Base-by-base conservation (phyloP, 768 basidiomycete species). In the Naganishia antarctica region DNA sequence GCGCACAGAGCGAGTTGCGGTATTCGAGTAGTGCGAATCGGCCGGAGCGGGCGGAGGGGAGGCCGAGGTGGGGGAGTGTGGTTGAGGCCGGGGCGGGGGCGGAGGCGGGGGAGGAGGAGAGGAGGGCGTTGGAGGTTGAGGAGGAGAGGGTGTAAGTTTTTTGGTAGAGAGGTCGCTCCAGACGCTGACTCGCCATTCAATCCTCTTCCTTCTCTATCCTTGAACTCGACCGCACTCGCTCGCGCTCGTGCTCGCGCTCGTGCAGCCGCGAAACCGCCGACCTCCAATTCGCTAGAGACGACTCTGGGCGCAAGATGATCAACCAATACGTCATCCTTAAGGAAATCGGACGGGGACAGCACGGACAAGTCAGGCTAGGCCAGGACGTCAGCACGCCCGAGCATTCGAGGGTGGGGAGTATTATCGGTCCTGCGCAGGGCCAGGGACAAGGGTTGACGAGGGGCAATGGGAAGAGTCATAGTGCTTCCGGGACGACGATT, bases 341-440 rank as follows among this genome's bases (percentile, higher is more conserved):
- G 61, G 83, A 84, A 71, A 85, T 96, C 23, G 93, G 93, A 23
- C 84, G 83, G 64, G 93, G 93, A 13, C 89, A 90, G 73, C 92
- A 96, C 73, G 93, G 93, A 50, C 85, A 87, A 72, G 93, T 97
- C 66, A 88, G 85, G 78, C 80, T 88, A 4, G 90, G 89, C 34
- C 82, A 72, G 73, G 83, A 84, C 77, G 81, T 63, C 15, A 53
- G 70, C 16, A 29, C 31, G 18, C 61, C 48, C 0, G 47, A 23
- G 50, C 66, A 23, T 70, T 70, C 61, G 69, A 68, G 47, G 61
- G 70, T 64, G 11, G 23, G 16, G 21, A 41, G 41, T 28, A 53
- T 57, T n/a, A 60, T 67, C 65, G 29, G 26, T 26, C 15, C 11
- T 28, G 3, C 43, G 18, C 44, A 47, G 21, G n/a, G 29, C 21